A percentile compares a stretch with the other conserved stretches of the same genome.
phyloP scores from a whole-genome alignment of 352 stramenopile genomes.

The Aphanomyces astaci region DNA sequence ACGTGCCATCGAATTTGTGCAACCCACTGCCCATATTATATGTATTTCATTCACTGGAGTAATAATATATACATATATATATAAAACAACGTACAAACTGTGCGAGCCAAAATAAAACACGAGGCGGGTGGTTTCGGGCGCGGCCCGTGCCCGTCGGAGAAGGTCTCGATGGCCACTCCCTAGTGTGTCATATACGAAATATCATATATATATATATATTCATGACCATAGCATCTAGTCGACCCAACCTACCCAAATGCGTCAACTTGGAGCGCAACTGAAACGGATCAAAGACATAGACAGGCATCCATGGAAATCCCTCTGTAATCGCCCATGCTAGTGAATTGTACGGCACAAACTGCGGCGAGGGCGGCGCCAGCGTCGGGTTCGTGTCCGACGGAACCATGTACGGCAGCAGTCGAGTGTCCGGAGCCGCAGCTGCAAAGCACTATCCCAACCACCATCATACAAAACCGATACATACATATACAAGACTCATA shows the following conservation, averaged over 20 bases:
- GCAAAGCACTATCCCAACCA: slow-evolving; percentile 16
- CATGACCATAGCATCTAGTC: too few species aligned
- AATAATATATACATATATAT: too few species aligned
- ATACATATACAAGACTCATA: not conserved
- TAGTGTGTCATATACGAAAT: too few species aligned
- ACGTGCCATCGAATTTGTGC: not conserved
- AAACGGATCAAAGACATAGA: slow-evolving; percentile 7
- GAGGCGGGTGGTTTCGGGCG: not conserved
- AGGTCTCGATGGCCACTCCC: slow-evolving; percentile 8
- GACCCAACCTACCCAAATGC: not conserved
- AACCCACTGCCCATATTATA: not conserved
- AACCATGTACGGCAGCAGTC: slow-evolving; percentile 4
- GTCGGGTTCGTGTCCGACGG: not conserved
- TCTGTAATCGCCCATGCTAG: slow-evolving; percentile 6
- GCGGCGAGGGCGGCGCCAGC: not conserved
- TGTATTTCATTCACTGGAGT: too few species aligned
- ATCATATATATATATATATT: too few species aligned
- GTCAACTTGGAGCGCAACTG: not conserved
- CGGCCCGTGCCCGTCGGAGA: not conserved
- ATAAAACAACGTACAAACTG: not conserved
- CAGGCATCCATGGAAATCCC: slow-evolving; percentile 5
- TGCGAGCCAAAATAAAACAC: slow-evolving; percentile 13
- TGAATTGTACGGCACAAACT: not conserved
- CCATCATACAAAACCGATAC: not conserved
- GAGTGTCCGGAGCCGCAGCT: not conserved